Conservation (phyloP, 371 early-diverging fungal species). For the Conidiobolus coronatus region DNA sequence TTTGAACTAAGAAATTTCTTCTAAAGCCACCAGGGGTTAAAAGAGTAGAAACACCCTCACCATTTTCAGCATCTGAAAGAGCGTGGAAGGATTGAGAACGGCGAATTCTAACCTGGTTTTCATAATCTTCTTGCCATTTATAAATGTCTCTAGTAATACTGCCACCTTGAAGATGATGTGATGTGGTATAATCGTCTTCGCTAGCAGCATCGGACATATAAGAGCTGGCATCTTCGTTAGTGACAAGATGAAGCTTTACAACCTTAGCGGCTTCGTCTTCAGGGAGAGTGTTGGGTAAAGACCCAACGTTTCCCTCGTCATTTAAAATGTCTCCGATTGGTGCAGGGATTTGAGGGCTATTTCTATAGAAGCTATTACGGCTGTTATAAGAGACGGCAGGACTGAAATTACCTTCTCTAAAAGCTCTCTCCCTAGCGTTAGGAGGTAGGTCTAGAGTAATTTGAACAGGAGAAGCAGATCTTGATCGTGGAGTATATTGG, state of each 20-base stretch:
- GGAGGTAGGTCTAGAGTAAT: no score
- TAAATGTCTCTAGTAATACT: constrained; percentile 73
- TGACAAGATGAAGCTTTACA: constrained; percentile 1
- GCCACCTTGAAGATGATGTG: constrained; percentile 32
- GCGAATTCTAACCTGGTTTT: constrained; percentile 21
- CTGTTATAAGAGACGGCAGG: no score
- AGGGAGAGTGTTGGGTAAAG: neutral
- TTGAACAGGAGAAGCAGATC: no score
- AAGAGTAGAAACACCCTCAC: constrained; percentile 1
- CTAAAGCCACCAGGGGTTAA: constrained; percentile 71
- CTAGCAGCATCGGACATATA: neutral
- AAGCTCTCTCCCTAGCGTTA: no score
- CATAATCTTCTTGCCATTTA: constrained; percentile 71
- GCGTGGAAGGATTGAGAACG: constrained; percentile 30
- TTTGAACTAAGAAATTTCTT: constrained; percentile 49
- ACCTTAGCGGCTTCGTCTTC: constrained; percentile 1
- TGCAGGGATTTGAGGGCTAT: no score
- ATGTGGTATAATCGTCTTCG: constrained; percentile 4
- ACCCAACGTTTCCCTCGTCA: neutral
- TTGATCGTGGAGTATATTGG: no score
- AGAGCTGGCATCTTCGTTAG: neutral
- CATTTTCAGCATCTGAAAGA: constrained; percentile 8
- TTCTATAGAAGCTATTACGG: no score
- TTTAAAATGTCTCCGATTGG: no score
- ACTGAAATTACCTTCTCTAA: no score